Evolutionary conservation across 345 rosid species (phyloP).

Genomic region (Eucalyptus marginata): DNA sequence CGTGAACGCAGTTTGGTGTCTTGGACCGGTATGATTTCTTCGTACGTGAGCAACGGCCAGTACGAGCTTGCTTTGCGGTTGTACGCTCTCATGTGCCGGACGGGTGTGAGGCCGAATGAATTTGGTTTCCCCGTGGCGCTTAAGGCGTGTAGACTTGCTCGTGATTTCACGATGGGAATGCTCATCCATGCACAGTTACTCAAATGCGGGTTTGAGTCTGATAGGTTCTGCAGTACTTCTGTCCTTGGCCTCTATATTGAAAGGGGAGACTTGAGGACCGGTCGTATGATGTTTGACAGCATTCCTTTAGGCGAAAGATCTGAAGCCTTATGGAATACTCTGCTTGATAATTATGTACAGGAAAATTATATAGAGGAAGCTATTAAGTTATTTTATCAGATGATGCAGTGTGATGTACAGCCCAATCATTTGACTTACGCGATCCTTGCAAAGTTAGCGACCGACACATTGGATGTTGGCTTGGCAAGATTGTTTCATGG

Average conservation of each 20-base stretch:
- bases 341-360: background rate
- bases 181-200: background rate
- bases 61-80: background rate
- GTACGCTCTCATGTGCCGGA: background rate
- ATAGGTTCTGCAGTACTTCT: background rate
- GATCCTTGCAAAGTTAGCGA: background rate
- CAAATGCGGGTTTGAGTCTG: background rate
- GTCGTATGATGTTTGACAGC: background rate
- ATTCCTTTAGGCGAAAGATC: background rate
- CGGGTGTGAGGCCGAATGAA: background rate
- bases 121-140: background rate
- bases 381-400: background rate
- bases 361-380: background rate
- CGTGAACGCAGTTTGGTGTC: background rate
- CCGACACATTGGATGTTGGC: background rate
- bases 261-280: background rate
- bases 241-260: conserved; percentile 1
- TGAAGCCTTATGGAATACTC: background rate
- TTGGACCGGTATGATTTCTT: background rate
- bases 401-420: background rate
- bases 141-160: background rate
- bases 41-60: background rate
- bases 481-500: background rate
- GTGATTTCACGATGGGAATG: background rate
- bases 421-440: background rate